phyloP scores from a whole-genome alignment of 2,329 filamentous ascomycete species.

The Hypoxylon rubiginosum region DNA sequence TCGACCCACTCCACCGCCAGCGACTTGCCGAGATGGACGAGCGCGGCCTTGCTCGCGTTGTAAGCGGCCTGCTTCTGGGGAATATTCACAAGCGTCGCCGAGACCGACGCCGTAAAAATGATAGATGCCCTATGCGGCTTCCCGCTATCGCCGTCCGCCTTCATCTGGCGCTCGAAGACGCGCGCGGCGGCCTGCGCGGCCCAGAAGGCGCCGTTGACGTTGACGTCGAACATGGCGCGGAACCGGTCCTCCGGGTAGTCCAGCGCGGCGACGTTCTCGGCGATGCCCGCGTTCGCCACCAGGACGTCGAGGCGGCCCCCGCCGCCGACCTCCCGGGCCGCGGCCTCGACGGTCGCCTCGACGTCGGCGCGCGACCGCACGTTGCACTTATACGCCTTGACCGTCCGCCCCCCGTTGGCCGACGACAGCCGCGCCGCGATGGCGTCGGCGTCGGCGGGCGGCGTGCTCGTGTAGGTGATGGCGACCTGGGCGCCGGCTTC shows the following conservation, averaged over 20 bases:
- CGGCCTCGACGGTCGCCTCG: constrained; percentile 51
- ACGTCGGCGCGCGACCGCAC: constrained; percentile 52
- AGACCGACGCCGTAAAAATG: constrained; percentile 58
- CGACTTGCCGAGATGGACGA: constrained; percentile 57
- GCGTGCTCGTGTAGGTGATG: constrained; percentile 52
- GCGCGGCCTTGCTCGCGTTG: constrained; percentile 59
- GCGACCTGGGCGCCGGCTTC: constrained; percentile 50
- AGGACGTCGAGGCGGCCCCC: constrained; percentile 56
- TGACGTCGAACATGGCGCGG: constrained; percentile 56
- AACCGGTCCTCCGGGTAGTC: constrained; percentile 59
- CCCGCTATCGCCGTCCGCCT: constrained; percentile 42
- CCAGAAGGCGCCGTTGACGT: constrained; percentile 59
- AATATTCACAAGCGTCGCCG: constrained; percentile 57
- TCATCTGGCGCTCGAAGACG: constrained; percentile 54
- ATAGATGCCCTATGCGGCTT: constrained; percentile 52
- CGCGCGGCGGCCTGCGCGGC: constrained; percentile 58
- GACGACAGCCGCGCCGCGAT: constrained; percentile 45
- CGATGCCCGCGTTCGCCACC: constrained; percentile 59
- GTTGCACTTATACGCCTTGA: constrained; percentile 56
- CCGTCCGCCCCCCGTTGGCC: constrained; percentile 37
- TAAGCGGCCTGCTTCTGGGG: constrained; percentile 59
- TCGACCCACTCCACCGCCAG: constrained; percentile 60
- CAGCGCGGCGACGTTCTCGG: constrained; percentile 53
- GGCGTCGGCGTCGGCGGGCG: constrained; percentile 44
- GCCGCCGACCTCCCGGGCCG: constrained; percentile 55